phyloP scores from a whole-genome alignment of 1,139 yeast genomes.

The Saccharomyces hybrid region DNA sequence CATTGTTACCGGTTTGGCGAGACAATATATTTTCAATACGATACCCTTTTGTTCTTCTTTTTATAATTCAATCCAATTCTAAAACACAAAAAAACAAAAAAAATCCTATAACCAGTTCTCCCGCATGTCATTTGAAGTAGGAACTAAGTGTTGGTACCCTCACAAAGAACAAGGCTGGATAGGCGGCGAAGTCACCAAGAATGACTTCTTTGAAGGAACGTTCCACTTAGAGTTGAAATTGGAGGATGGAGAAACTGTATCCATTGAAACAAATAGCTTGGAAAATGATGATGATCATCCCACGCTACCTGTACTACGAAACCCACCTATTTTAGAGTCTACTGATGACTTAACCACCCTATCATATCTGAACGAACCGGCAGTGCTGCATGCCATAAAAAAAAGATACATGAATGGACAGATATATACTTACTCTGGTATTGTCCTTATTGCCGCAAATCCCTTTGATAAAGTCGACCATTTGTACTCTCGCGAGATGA shows the following conservation, averaged over 20 bases:
- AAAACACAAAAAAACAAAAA: background rate
- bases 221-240: slow-evolving; percentile 36
- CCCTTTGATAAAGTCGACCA: slow-evolving; percentile 92
- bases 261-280: slow-evolving; percentile 45
- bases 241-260: slow-evolving; percentile 6
- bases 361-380: slow-evolving; percentile 89
- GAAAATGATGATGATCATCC: slow-evolving; percentile 13
- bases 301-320: slow-evolving; percentile 71
- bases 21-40: background rate
- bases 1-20: background rate
- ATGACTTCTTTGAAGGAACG: slow-evolving; percentile 43
- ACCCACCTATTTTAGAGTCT: slow-evolving; percentile 74
- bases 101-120: background rate
- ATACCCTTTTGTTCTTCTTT: background rate
- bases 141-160: slow-evolving; percentile 86
- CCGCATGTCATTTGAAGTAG: slow-evolving; percentile 29
- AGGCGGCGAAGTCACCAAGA: slow-evolving; percentile 68
- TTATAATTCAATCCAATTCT: background rate
- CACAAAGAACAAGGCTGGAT: slow-evolving; percentile 87
- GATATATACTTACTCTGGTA: slow-evolving; percentile 94
- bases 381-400: slow-evolving; percentile 86
- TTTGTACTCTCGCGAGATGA: slow-evolving; percentile 81
- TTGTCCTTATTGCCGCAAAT: slow-evolving; percentile 91
- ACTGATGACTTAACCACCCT: slow-evolving; percentile 89
- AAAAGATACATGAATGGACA: slow-evolving; percentile 82